phyloP scores from a whole-genome alignment of 2,329 filamentous ascomycete genomes.

The Penicillium digitatum region DNA sequence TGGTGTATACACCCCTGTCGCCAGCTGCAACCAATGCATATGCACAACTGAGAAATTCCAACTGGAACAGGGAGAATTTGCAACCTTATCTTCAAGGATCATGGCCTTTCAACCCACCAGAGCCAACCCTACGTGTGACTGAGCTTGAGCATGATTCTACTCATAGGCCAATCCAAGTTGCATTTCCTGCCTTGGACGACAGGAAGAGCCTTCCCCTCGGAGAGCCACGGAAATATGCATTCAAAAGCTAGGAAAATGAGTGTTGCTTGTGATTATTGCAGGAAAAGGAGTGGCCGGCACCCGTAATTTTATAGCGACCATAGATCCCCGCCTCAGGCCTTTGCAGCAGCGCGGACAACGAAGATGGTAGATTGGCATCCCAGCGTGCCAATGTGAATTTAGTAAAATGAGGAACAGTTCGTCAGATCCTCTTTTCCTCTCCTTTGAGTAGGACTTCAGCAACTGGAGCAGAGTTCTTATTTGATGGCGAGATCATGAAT shows the following conservation, averaged over 20 bases:
- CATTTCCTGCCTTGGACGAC: constrained; percentile 10
- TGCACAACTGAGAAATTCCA: constrained; percentile 24
- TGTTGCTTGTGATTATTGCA: constrained; percentile 6
- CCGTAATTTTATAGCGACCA: constrained; percentile 11
- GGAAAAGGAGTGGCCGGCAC: constrained; percentile 9
- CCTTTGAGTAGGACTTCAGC: not conserved
- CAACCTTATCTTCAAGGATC: constrained; percentile 17
- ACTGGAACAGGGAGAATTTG: constrained; percentile 18
- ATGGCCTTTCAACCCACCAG: constrained; percentile 2
- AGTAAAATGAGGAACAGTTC: constrained; percentile 10
- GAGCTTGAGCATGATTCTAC: not conserved
- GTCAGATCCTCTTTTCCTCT: constrained; percentile 11
- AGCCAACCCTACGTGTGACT: not conserved
- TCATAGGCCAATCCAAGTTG: constrained; percentile 10
- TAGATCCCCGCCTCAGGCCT: constrained; percentile 14
- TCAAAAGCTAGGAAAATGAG: constrained; percentile 7
- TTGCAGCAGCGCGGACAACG: constrained; percentile 16
- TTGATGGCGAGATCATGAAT: not conserved
- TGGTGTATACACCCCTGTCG: constrained; percentile 41
- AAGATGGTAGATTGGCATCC: constrained; percentile 5
- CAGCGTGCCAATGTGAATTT: constrained; percentile 14
- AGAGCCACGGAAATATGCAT: constrained; percentile 17
- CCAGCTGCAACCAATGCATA: constrained; percentile 37
- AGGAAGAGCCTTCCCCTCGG: not conserved
- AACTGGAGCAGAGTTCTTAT: constrained; percentile 4